Base-by-base conservation (phyloP, 352 stramenopile species). In the Phytophthora pisi region DNA sequence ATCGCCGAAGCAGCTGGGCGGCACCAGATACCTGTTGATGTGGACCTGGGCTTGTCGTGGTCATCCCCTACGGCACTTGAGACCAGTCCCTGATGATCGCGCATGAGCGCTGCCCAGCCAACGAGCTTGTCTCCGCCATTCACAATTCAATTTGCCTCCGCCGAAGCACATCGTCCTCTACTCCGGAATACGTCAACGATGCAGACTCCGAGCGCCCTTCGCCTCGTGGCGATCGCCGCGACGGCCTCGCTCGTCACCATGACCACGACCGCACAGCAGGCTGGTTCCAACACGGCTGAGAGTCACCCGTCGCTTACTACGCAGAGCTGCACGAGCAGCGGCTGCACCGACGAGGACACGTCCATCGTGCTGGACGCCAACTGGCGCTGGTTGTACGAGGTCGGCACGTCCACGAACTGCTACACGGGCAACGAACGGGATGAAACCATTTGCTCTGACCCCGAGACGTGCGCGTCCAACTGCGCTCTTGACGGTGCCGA, bases 291-390 rank as follows among this genome's bases (percentile, higher is more conserved):
- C 52, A 51, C 57, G 28, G 63, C 70, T 0, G 78, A 86, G 47
- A 46, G 67, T 0, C 78, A 86, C 63, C 78, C 78, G 4, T 61
- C 75, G 30, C 57, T 84, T 11, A 53, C 47, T 8, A 53, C 47
- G 10, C 34, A 40, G 26, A 82, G 72, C 56, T 66, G 72, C n/a
- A 47, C 43, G 6, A 26, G 49, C 1, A 57, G 53, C 6, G 73
- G 75, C 2, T 86, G 78, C 55, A 61, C 58, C 9, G 57, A 60
- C 30, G 61, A 72, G 24, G 18, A 52, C 4, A 84, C 72, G n/a
- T 80, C 74, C 54, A 64, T 86, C 61, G 78, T 86, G 51, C 67
- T 86, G 4, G 78, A 86, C 49, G 72, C 75, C 42, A 84, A 86
- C 70, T 82, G 78, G 75, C 75, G 78, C 51, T 83, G 75, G 78